These are phyloP conservation scores for Lunularia cruciata DNA, from an alignment of 225 moss, liverwort and hornwort genomes.

Conservation along the genomic window DNA sequence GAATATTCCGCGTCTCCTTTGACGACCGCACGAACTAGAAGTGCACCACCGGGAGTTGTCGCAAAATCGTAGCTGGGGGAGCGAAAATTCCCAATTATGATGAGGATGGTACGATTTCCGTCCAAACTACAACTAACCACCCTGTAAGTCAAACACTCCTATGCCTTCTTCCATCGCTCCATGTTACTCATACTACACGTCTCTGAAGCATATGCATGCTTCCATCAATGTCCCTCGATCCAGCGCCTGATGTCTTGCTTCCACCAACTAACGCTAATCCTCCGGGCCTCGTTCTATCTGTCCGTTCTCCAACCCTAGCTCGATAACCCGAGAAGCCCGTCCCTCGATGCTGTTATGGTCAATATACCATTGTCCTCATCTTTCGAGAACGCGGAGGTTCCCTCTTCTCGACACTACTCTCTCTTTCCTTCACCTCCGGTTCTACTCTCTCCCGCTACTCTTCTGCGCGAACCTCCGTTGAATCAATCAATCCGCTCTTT, in stretches of 20 bases:
- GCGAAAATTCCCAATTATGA: neutral
- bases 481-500: slow-evolving; percentile 23
- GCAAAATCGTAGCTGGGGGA: neutral
- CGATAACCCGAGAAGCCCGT: too few relatives aligned
- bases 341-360: neutral
- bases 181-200: slow-evolving; percentile 19
- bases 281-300: neutral
- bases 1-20: neutral
- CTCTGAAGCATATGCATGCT: slow-evolving; percentile 23
- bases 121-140: slow-evolving; percentile 22
- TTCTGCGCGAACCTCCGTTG: neutral
- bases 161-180: slow-evolving; percentile 46
- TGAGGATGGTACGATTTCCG: slow-evolving; percentile 8
- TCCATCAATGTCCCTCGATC: slow-evolving; percentile 27
- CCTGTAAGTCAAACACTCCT: slow-evolving; percentile 28
- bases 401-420: slow-evolving; percentile 3
- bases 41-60: neutral
- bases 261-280: neutral
- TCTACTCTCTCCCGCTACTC: neutral
- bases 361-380: slow-evolving; percentile 4
- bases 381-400: slow-evolving; percentile 11
- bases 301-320: slow-evolving; percentile 3
- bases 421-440: neutral
- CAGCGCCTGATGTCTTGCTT: neutral
- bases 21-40: neutral